Evolutionary conservation across 805 yeast species (phyloP), one percentile per base, ranked within the genome.

Genomic region (Monosporozyma solicola): DNA sequence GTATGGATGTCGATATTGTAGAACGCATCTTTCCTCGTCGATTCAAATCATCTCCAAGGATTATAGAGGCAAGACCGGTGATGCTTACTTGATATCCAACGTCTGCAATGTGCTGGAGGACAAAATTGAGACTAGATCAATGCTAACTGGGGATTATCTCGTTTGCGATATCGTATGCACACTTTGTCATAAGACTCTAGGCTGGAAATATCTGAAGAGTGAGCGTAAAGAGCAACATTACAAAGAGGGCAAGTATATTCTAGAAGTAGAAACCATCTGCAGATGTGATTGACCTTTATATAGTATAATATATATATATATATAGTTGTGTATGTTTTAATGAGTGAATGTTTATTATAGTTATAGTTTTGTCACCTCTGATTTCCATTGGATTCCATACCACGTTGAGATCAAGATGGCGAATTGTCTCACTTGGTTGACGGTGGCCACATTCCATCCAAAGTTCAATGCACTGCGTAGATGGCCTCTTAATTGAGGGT

Each of bases 401-500:
- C 95, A 85, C 57, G 75, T 72, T 57, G 86, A 74, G 31, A 88
- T 70, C 57, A 78, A 78, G 51, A 87, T 75, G 5, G 84, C 82
- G 71, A 89, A 61, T n/a, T 70, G 72, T 48, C 94, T 74, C 8
- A 81, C 77, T 2, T 78, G 79, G 48, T 74, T 70, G 41, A 88
- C 72, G 55, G 83, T 84, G 47, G 81, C 84, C 22, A 64, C 61
- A 6, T 84, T 72, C 9, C 85, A 84, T 0, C 96, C 96, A 27
- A 80, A 77, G 61, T 87, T 88, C 49, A 82, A 55, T 0, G 96
- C 96, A 0, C 96, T 96, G 64, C 77, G 79, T 56, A 90, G 73
- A 63, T 90, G 97, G 0, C 97, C 97, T 68, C 87, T 87, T 59
- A 90, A 73, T 61, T 90, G 96, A 0, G 96, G 95, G 59, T 85